phyloP scores from a whole-genome alignment of 805 yeast species.

The Babjeviella inositovora region DNA sequence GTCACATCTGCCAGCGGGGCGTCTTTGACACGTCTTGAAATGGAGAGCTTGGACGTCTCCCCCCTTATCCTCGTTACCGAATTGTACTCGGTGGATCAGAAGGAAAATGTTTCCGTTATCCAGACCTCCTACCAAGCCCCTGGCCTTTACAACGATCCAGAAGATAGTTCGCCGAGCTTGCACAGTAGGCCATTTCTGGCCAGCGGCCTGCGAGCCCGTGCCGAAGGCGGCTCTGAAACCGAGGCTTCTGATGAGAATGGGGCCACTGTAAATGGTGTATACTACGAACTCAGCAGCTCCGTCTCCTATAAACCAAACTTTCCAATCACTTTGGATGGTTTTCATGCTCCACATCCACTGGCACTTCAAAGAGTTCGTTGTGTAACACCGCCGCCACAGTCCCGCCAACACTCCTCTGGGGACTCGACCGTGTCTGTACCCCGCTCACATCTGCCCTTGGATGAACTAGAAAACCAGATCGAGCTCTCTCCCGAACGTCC shows the following conservation, averaged over 20 bases:
- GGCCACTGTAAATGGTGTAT: neutral
- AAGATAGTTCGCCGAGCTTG: constrained; percentile 1
- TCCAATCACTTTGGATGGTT: too few relatives aligned
- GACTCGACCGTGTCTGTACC: too few relatives aligned
- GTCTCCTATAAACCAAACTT: too few relatives aligned
- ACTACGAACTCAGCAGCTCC: neutral
- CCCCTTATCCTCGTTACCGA: constrained; percentile 18
- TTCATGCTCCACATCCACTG: too few relatives aligned
- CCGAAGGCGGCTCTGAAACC: neutral
- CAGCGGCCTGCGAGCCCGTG: constrained; percentile 2
- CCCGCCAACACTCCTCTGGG: too few relatives aligned
- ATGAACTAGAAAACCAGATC: too few relatives aligned
- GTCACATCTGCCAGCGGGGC: constrained; percentile 4
- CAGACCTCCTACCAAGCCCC: too few relatives aligned
- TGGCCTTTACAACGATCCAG: too few relatives aligned
- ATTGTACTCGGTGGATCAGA: constrained; percentile 18
- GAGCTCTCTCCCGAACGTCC: constrained; percentile 2
- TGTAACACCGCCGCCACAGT: too few relatives aligned
- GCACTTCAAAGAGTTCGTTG: too few relatives aligned
- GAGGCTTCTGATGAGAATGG: constrained; percentile 6
- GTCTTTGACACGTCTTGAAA: neutral
- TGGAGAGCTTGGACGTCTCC: constrained; percentile 10
- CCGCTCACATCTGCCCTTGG: too few relatives aligned
- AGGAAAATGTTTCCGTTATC: neutral
- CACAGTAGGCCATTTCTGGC: neutral